Base-by-base conservation (phyloP, 73 alveolate genomes). In the Paramecium pentaurelia region DNA sequence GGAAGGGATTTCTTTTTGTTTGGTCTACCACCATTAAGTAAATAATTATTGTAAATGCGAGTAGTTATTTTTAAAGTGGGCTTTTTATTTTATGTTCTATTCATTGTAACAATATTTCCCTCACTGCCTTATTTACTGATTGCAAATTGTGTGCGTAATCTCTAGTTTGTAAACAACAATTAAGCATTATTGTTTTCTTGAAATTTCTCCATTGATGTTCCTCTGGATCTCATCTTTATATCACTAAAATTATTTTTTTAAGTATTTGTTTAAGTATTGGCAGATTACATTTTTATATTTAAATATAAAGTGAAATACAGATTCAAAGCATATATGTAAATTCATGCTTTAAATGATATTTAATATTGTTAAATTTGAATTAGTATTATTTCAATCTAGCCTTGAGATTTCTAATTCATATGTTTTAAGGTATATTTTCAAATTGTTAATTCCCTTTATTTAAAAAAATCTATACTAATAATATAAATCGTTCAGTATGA, bases 31-130 rank as follows among this genome's bases (percentile, higher is more conserved):
- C 84, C 84, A 64, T 64, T 64, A 64, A 64, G 84, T 34, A 64
- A 64, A 64, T 64, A 64, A 32, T 64, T 64, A 64, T 64, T 34
- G 47, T 64, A 64, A 32, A 64, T 64, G 84, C 84, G 84, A 64
- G 84, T 64, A 34, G 51, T 64, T 28, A 64, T 28, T 64, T 64
- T 64, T 64, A 64, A 64, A 32, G 84, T 64, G 2, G 51, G 20
- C 22, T 25, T 64, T 64, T 64, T 64, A 34, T 64, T 64, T 12
- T 32, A 12, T 3, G 84, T 32, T 28, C 51, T 10, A 64, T 34
- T 64, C 25, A 14, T 64, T 14, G 12, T 4, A 4, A 8, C 47
- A 32, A 34, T 28, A 12, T 32, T 12, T 1, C 47, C 49, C 6
- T 64, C 51, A 28, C 84, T 32, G 18, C 42, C 42, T 64, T 28